Evolutionary conservation across 78 protist species (phyloP).

Genomic region (Speleostelium caveatum): DNA sequence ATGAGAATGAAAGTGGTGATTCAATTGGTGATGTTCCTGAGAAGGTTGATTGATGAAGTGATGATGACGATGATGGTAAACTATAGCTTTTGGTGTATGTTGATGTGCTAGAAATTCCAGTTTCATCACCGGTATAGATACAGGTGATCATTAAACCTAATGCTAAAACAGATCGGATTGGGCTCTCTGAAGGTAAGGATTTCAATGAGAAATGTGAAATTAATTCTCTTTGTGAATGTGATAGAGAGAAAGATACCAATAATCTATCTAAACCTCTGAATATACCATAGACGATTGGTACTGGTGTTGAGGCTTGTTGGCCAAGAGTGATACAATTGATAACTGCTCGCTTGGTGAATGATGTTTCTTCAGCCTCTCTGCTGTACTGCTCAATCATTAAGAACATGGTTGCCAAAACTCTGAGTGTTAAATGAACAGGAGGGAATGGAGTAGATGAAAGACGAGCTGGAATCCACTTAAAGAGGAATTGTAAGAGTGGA

Average conservation of each 20-base stretch:
- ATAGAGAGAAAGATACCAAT: conserved; percentile 36
- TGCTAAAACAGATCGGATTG: conserved; percentile 62
- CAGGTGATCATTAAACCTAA: conserved; percentile 69
- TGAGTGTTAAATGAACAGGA: conserved; percentile 42
- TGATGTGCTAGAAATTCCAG: conserved; percentile 43
- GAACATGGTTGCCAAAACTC: conserved; percentile 68
- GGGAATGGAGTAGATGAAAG: conserved; percentile 45
- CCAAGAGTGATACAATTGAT: conserved; percentile 48
- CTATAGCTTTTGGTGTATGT: not conserved
- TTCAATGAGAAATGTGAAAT: conserved; percentile 65
- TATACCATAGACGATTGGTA: conserved; percentile 68
- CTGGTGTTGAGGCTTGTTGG: conserved; percentile 52
- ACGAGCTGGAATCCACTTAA: conserved; percentile 56
- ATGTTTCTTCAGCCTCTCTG: conserved; percentile 63
- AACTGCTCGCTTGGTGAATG: conserved; percentile 64
- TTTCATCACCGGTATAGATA: conserved; percentile 74
- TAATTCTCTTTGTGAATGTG: conserved; percentile 64
- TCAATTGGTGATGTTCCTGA: conserved; percentile 18
- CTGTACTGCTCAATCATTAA: conserved; percentile 58
- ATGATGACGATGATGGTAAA: conserved; percentile 8
- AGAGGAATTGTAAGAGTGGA: conserved; percentile 52
- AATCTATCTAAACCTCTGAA: conserved; percentile 71
- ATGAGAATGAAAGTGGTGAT: not conserved
- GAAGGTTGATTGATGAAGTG: conserved; percentile 17
- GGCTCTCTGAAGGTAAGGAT: conserved; percentile 64